Evolutionary conservation across 2,329 filamentous ascomycete genomes (phyloP).

Genomic region (Exophiala mesophila): DNA sequence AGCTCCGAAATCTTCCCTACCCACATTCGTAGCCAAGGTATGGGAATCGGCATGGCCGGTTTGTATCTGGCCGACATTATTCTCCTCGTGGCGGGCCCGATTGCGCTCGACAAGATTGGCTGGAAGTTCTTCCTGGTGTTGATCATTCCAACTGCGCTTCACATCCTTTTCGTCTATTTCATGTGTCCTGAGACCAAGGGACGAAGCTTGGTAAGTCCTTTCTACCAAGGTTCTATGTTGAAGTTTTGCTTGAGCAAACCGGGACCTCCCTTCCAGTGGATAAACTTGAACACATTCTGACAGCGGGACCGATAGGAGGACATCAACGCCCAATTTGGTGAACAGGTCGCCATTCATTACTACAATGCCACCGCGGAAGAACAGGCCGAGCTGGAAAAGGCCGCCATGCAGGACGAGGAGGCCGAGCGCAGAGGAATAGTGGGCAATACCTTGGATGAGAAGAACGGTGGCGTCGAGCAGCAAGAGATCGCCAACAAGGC

Average conservation of each 20-base stretch:
- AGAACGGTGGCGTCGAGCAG: conserved; percentile 5
- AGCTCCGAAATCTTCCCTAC: conserved; percentile 28
- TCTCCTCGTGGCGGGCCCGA: conserved; percentile 32
- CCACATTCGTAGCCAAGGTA: conserved; percentile 22
- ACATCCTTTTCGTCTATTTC: conserved; percentile 32
- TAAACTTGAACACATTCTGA: neutral
- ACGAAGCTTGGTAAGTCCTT: conserved; percentile 25
- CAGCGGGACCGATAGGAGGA: conserved; percentile 27
- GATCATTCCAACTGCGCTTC: conserved; percentile 31
- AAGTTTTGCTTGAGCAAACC: no score
- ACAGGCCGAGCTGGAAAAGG: conserved; percentile 26
- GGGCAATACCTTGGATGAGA: conserved; percentile 2
- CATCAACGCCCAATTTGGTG: conserved; percentile 35
- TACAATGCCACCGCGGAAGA: conserved; percentile 29
- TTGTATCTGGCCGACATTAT: conserved; percentile 36
- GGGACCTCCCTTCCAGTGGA: no score
- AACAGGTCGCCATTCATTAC: conserved; percentile 29
- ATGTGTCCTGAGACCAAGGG: conserved; percentile 37
- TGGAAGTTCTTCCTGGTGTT: conserved; percentile 39
- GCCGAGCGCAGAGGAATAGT: conserved; percentile 2
- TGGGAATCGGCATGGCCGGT: conserved; percentile 22
- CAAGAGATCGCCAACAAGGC: conserved; percentile 4
- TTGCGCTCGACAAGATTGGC: conserved; percentile 31
- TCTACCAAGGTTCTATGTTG: neutral
- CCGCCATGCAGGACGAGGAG: conserved; percentile 13